phyloP scores from a whole-genome alignment of 495 filamentous ascomycete genomes.

The Entonaema liquescens region DNA sequence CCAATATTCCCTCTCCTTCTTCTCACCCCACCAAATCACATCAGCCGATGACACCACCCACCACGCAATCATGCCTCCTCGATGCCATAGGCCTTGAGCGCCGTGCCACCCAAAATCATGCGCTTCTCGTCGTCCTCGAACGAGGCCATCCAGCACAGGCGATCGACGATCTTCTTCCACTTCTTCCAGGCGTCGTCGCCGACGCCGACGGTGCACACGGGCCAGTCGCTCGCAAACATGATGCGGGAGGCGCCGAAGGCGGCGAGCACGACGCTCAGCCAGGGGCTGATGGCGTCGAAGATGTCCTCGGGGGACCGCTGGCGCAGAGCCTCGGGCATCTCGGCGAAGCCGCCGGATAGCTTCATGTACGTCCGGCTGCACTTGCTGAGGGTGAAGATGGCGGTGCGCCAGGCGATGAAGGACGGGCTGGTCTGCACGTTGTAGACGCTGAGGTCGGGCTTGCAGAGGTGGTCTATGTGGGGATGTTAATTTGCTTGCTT shows the following conservation, averaged over 20 bases:
- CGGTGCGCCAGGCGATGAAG: conserved; percentile 66
- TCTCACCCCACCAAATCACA: background rate
- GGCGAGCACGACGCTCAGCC: conserved; percentile 72
- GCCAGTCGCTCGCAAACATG: conserved; percentile 94
- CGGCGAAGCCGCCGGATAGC: conserved; percentile 82
- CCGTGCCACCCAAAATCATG: conserved; percentile 74
- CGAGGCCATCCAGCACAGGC: conserved; percentile 64
- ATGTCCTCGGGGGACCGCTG: conserved; percentile 55
- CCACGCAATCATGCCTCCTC: conserved; percentile 18
- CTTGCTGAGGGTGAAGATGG: conserved; percentile 66
- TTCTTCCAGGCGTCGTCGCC: conserved; percentile 64
- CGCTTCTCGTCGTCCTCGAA: conserved; percentile 66
- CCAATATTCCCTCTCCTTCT: background rate
- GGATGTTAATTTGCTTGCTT: conserved; percentile 14
- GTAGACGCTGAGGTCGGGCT: conserved; percentile 73
- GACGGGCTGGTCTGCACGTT: conserved; percentile 60
- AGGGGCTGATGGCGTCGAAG: conserved; percentile 62
- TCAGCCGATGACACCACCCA: background rate
- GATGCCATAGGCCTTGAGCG: conserved; percentile 70
- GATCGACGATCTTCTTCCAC: conserved; percentile 67
- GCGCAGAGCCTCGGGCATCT: conserved; percentile 64
- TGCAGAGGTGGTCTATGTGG: conserved; percentile 83
- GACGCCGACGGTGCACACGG: conserved; percentile 77
- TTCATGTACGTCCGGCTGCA: conserved; percentile 79
- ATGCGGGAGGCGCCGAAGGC: conserved; percentile 74